A percentile compares a stretch with the other conserved stretches of the same genome.
Evolutionary conservation across 192 early-diverging fungal genomes (phyloP).

Genomic region (Mortierella claussenii): DNA sequence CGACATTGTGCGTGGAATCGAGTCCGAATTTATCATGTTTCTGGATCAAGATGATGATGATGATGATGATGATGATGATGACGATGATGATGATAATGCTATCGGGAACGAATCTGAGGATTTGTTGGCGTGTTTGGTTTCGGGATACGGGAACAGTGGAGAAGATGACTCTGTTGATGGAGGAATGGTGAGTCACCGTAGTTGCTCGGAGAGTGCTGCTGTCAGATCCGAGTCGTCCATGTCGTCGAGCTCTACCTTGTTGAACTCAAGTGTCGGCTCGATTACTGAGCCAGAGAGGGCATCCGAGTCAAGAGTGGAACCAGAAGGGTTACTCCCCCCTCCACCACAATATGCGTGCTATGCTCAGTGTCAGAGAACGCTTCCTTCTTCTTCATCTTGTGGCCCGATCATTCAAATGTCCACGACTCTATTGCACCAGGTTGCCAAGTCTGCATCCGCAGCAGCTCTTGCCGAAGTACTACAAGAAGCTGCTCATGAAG

Average conservation of each 20-base stretch:
- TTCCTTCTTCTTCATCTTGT: no score
- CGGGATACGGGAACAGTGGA: neutral
- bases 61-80: neutral
- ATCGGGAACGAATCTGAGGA: neutral
- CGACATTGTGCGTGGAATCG: neutral
- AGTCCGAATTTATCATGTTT: neutral
- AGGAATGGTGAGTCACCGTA: constrained; percentile 16
- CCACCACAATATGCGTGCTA: no score
- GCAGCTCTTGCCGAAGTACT: no score
- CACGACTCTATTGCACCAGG: no score
- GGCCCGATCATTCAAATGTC: no score
- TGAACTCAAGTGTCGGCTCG: constrained; percentile 13
- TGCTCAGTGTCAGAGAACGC: no score
- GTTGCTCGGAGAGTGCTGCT: no score
- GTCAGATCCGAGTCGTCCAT: no score
- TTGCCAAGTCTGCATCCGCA: no score
- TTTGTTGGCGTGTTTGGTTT: neutral
- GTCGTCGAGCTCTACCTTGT: constrained; percentile 19
- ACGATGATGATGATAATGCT: neutral
- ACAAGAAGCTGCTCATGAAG: no score
- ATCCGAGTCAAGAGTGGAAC: neutral
- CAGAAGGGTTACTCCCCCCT: no score
- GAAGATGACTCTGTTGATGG: constrained; percentile 2
- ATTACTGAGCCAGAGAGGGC: neutral
- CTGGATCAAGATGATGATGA: no score